Base-by-base conservation (phyloP, 1,139 yeast species). In the Blastobotrys petasosporus region DNA sequence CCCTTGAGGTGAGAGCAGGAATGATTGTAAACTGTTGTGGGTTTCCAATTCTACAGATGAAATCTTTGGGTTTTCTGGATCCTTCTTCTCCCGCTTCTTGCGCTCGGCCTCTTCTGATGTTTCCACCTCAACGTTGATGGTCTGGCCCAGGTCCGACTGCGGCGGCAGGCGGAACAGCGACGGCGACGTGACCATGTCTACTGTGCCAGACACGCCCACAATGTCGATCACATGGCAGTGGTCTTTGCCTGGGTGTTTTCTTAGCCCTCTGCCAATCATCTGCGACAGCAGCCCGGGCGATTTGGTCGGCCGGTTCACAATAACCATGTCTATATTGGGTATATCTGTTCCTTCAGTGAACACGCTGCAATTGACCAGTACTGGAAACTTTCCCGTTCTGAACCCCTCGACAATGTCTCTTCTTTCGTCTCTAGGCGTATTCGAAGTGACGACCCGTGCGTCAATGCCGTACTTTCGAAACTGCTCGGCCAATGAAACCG, bases 301-400 rank as follows among this genome's bases (percentile, higher is more conserved):
- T 50, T 74, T 74, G 0, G 97, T 85, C 1, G 97, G 97, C 36
- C 97, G 68, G 3, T 87, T 85, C 31, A 90, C 66, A 41, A 90
- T 69, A 7, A 90, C 68, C 25, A 88, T 82, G 60, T 90, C 97
- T 48, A 90, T 84, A 53, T 82, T 82, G 2, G 97, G 97, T 17
- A 90, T 82, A 65, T 90, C 97, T 0, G 97, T 87, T 0, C 98
- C 98, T 63, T 92, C 98, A 0, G 96, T 90, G 56, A 90, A 83
- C 2, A 90, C 87, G 20, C 84, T 87, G 59, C 95, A 94, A 59
- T 92, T 92, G 64, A 94, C 76, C 28, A 90, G 65, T 0, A 92
- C 94, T 3, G 83, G 79, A 25, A 85, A 71, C 13, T 71, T 59
- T 0, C 94, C 90, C 1, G 65, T 56, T 51, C 72, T 75, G 60